Conservation (phyloP, 768 basidiomycete species). For the Boletus tylopilopsis region DNA sequence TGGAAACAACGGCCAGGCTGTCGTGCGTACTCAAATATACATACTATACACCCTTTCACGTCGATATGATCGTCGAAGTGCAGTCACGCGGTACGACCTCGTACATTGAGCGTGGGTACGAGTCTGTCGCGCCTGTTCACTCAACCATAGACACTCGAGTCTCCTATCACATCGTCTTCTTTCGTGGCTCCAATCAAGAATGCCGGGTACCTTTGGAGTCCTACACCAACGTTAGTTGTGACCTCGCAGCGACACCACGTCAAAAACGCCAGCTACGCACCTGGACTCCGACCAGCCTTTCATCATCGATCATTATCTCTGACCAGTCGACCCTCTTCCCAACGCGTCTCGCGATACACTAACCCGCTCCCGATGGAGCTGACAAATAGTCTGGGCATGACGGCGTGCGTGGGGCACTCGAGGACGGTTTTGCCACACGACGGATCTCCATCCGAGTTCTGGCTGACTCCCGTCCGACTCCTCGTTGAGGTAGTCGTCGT, state of each 20-base stretch:
- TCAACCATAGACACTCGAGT: no score
- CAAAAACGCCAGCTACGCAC: constrained; percentile 21
- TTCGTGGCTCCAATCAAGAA: constrained; percentile 30
- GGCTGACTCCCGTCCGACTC: background rate
- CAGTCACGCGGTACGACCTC: no score
- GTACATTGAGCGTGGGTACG: no score
- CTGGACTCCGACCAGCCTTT: constrained; percentile 38
- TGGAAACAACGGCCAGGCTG: no score
- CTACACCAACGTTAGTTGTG: background rate
- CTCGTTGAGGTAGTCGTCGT: background rate
- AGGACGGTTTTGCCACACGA: background rate
- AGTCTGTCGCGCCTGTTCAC: no score
- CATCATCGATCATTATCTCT: constrained; percentile 43
- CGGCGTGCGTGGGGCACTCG: constrained; percentile 6
- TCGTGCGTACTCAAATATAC: no score
- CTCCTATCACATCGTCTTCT: constrained; percentile 27
- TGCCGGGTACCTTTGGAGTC: constrained; percentile 19
- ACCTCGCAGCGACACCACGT: background rate
- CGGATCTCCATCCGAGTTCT: background rate
- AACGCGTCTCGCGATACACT: constrained; percentile 30
- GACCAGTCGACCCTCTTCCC: constrained; percentile 29
- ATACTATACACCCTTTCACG: no score
- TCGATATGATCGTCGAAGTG: no score
- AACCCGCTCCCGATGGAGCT: constrained; percentile 24
- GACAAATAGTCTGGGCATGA: constrained; percentile 21